Conservation (phyloP, 129 eudicot genomes). For the Heracleum sosnowskyi region DNA sequence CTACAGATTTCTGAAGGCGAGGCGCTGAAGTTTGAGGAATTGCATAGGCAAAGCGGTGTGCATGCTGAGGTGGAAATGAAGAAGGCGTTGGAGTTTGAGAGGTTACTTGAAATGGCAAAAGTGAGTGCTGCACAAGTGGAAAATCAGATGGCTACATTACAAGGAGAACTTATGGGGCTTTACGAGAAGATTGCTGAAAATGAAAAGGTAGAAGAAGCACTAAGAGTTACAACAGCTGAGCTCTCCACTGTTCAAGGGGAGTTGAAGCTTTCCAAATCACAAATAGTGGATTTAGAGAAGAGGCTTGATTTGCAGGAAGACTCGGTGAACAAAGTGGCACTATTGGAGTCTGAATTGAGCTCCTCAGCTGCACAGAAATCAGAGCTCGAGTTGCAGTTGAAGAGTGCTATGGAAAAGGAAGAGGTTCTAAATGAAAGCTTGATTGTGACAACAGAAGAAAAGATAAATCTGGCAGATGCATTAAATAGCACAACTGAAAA, state of each 20-base stretch:
- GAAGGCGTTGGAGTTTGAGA: slow-evolving; percentile 66
- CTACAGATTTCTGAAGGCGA: slow-evolving; percentile 51
- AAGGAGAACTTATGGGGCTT: slow-evolving; percentile 56
- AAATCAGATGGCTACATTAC: slow-evolving; percentile 50
- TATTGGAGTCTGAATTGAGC: slow-evolving; percentile 32
- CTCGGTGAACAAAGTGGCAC: slow-evolving; percentile 31
- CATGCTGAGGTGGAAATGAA: slow-evolving; percentile 70
- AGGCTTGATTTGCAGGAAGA: slow-evolving; percentile 47
- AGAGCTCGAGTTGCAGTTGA: slow-evolving; percentile 50
- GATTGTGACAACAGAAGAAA: slow-evolving; percentile 53
- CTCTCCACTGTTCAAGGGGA: slow-evolving; percentile 47
- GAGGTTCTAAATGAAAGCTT: slow-evolving; percentile 40
- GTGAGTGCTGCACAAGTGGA: slow-evolving; percentile 64
- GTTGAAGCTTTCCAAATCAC: slow-evolving; percentile 48
- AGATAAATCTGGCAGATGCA: slow-evolving; percentile 48
- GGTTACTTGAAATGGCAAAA: slow-evolving; percentile 67
- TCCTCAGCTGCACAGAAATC: slow-evolving; percentile 23
- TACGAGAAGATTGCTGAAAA: slow-evolving; percentile 55
- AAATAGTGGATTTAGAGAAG: slow-evolving; percentile 36
- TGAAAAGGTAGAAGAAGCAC: slow-evolving; percentile 62
- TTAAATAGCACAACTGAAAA: slow-evolving; percentile 44
- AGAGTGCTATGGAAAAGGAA: slow-evolving; percentile 48
- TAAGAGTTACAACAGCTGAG: slow-evolving; percentile 35
- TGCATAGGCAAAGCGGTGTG: slow-evolving; percentile 66
- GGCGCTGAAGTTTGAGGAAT: slow-evolving; percentile 59